phyloP scores from a whole-genome alignment of 108 stramenopile species.

The Skeletonema potamos region DNA sequence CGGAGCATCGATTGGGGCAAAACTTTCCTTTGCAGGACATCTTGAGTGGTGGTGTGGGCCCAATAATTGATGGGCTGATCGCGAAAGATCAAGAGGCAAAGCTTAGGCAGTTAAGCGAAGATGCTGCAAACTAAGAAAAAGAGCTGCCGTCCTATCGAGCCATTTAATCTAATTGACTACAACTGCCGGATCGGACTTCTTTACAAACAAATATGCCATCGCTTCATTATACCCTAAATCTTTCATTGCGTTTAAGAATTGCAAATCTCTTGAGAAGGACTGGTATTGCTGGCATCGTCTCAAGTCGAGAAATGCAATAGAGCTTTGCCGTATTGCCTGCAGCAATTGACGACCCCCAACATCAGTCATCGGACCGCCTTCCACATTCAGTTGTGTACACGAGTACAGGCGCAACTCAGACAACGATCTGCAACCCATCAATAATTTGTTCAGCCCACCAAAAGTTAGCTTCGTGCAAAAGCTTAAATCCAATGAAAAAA shows the following conservation, averaged over 20 bases:
- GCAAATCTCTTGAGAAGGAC: slow-evolving; percentile 25
- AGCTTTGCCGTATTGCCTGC: slow-evolving; percentile 32
- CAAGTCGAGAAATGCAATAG: slow-evolving; percentile 45
- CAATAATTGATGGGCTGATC: slow-evolving; percentile 77
- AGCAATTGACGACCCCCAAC: slow-evolving; percentile 36
- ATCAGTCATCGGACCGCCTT: not conserved
- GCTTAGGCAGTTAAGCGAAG: slow-evolving; percentile 53
- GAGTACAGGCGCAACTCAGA: slow-evolving; percentile 53
- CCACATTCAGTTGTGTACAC: slow-evolving; percentile 29
- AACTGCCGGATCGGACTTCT: not conserved
- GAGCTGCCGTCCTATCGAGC: not conserved
- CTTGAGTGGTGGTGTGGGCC: slow-evolving; percentile 76
- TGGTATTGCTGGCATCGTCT: slow-evolving; percentile 24
- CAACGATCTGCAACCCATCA: slow-evolving; percentile 35
- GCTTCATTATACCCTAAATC: slow-evolving; percentile 44
- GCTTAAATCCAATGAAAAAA: slow-evolving; percentile 66
- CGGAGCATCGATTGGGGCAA: slow-evolving; percentile 92
- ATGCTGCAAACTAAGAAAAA: slow-evolving; percentile 13
- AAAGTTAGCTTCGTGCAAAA: slow-evolving; percentile 63
- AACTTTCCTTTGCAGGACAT: slow-evolving; percentile 79
- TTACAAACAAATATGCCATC: slow-evolving; percentile 45
- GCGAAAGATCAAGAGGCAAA: slow-evolving; percentile 86
- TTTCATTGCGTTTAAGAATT: slow-evolving; percentile 41
- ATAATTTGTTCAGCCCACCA: slow-evolving; percentile 27
- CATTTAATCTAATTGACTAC: not conserved